Evolutionary conservation across 345 rosid genomes (phyloP).

Genomic region (Melaleuca quinquenervia): DNA sequence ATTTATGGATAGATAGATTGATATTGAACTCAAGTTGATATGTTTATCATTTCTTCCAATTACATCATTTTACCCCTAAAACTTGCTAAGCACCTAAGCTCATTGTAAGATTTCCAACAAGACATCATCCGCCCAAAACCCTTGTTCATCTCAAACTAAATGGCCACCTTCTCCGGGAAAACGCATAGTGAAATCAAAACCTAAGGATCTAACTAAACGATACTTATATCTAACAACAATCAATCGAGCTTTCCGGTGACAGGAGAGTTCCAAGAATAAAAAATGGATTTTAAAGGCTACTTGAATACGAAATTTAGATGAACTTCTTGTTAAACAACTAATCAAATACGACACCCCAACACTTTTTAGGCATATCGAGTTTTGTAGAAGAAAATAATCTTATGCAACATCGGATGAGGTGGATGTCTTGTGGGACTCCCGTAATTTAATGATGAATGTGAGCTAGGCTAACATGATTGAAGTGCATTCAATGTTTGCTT

Average conservation of each 20-base stretch:
- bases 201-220: background rate
- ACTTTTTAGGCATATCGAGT: background rate
- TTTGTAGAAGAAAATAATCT: background rate
- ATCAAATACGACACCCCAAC: background rate
- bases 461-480: background rate
- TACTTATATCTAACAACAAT: background rate
- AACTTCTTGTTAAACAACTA: background rate
- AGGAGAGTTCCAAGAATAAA: background rate
- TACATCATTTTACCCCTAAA: background rate
- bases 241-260: fast-evolving
- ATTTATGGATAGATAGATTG: background rate
- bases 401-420: background rate
- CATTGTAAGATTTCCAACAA: too few species aligned
- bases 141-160: too few species aligned
- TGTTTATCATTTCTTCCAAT: background rate
- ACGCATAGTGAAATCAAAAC: background rate
- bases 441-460: background rate
- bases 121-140: too few species aligned
- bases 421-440: background rate
- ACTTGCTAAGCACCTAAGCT: too few species aligned
- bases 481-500: background rate
- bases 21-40: too few species aligned
- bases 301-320: fast-evolving
- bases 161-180: fast-evolving
- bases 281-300: background rate